Percentiles rank a stretch among this genome's conserved stretches.
phyloP scores from a whole-genome alignment of 768 basidiomycete genomes.

The Rhodosporidiobolus sp. region DNA sequence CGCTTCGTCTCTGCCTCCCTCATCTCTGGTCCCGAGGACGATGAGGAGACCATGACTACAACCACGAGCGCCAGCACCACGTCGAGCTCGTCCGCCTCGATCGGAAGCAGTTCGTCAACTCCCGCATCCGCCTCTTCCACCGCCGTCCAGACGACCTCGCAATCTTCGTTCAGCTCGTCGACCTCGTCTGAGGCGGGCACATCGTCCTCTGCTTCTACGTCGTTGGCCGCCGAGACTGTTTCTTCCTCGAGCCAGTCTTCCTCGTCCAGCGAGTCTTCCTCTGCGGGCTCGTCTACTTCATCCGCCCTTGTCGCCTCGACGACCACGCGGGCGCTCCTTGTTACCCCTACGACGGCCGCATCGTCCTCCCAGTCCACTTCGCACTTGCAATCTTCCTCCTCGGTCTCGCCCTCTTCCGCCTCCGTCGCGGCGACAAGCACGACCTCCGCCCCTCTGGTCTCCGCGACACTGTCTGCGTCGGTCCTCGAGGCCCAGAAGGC shows the following conservation, averaged over 20 bases:
- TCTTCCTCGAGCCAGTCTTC: background rate
- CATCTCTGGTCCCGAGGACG: background rate
- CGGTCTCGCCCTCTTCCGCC: no score
- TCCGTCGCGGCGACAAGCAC: background rate
- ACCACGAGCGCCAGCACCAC: background rate
- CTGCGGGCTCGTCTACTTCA: background rate
- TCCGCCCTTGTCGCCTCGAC: background rate
- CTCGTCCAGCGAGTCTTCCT: background rate
- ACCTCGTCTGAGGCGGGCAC: no score
- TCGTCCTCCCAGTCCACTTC: background rate
- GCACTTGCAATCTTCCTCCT: no score
- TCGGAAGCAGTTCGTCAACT: no score
- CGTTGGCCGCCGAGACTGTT: background rate
- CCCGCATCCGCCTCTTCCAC: no score
- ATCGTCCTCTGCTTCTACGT: background rate
- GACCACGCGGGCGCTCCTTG: background rate
- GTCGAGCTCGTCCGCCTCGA: background rate
- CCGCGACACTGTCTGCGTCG: background rate
- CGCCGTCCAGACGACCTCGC: background rate
- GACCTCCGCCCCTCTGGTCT: background rate
- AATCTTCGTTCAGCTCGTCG: background rate
- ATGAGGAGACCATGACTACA: background rate
- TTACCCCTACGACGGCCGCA: background rate
- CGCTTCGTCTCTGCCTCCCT: slow-evolving; percentile 21
- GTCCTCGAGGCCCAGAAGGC: background rate